These are phyloP conservation scores for Ceratocystis papillata DNA, from an alignment of 2,329 filamentous ascomycete species.

Conservation along the genomic window DNA sequence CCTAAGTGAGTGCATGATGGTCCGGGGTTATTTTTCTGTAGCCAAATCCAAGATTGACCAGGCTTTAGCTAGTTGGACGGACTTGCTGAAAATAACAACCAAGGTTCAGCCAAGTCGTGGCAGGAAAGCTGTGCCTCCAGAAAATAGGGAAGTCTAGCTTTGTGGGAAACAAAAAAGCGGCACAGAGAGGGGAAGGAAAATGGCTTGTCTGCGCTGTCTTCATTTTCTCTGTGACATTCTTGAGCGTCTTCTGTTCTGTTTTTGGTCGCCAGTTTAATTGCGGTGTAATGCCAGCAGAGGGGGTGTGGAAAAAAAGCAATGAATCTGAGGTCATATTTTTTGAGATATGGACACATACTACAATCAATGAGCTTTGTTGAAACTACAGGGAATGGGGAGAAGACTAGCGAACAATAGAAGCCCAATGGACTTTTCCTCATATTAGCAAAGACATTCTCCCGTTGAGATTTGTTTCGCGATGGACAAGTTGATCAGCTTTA, in stretches of 20 bases:
- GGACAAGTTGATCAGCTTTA: background rate
- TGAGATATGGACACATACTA: background rate
- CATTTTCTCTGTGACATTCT: background rate
- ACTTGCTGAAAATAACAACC: slow-evolving; percentile 1
- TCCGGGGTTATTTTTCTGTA: no score
- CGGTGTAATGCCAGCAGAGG: background rate
- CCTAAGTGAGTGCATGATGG: background rate
- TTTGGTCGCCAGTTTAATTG: background rate
- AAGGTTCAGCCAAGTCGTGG: background rate
- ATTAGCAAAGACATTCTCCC: background rate
- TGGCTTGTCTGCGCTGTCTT: background rate
- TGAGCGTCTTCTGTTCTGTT: background rate
- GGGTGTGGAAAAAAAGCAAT: background rate
- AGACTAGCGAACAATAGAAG: background rate
- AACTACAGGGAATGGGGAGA: background rate
- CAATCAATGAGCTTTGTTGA: background rate
- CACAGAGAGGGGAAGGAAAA: background rate
- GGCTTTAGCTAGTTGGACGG: background rate
- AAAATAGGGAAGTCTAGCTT: background rate
- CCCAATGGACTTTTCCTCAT: background rate
- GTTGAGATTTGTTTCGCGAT: background rate
- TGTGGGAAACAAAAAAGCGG: background rate
- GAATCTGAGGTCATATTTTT: no score
- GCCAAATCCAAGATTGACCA: no score
- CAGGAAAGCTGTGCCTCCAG: background rate